Conservation (phyloP, 139 green algal genomes). For the Spirogloea muscicola region DNA sequence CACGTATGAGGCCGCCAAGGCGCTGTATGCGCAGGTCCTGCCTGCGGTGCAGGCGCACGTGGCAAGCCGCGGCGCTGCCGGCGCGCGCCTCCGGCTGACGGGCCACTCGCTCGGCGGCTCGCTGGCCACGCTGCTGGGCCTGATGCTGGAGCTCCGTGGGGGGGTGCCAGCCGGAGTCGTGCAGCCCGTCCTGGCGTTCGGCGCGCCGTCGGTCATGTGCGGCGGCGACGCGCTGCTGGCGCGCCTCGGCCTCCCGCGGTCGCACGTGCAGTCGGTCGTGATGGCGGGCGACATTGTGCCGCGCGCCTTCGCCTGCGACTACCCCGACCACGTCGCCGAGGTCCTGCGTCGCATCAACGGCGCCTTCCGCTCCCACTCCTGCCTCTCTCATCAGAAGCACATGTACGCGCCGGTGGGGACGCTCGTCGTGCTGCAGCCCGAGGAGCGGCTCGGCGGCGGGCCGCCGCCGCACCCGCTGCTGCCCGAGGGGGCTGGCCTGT, state of each 20-base stretch:
- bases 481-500: constrained; percentile 68
- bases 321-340: constrained; percentile 70
- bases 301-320: constrained; percentile 94
- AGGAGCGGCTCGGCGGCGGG: constrained; percentile 42
- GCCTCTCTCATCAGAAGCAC: constrained; percentile 46
- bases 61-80: too few species aligned
- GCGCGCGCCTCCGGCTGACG: constrained; percentile 49
- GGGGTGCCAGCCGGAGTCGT: constrained; percentile 42
- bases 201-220: constrained; percentile 80
- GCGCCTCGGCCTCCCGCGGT: constrained; percentile 51
- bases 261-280: constrained; percentile 76
- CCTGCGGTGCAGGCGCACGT: constrained; percentile 83
- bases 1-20: constrained; percentile 80
- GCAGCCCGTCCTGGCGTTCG: constrained; percentile 84
- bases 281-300: constrained; percentile 93
- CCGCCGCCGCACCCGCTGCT: constrained; percentile 77
- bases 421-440: constrained; percentile 84
- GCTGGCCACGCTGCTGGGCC: constrained; percentile 74
- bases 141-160: constrained; percentile 74
- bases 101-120: constrained; percentile 89
- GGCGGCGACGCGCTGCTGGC: constrained; percentile 48
- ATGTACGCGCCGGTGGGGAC: constrained; percentile 88
- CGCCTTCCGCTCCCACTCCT: constrained; percentile 10
- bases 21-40: constrained; percentile 85
- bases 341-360: constrained; percentile 62